phyloP scores from a whole-genome alignment of 305 asterid species.

The Coffea humblotiana region DNA sequence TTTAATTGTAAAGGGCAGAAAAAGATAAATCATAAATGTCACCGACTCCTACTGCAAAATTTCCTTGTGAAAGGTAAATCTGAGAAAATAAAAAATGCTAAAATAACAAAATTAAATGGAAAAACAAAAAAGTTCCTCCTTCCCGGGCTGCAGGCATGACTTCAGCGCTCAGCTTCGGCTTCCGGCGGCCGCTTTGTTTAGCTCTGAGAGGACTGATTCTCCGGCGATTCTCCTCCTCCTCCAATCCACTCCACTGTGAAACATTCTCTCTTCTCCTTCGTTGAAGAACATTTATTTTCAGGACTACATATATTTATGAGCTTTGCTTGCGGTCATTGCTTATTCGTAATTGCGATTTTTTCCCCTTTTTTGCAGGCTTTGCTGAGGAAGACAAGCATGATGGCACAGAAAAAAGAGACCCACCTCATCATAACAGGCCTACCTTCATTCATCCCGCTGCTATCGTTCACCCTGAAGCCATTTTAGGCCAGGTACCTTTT shows the following conservation, averaged over 20 bases:
- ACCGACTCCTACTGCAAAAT: too few relatives aligned
- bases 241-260: conserved; percentile 42
- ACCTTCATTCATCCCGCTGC: conserved; percentile 67
- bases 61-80: too few relatives aligned
- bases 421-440: not conserved
- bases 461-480: conserved; percentile 66
- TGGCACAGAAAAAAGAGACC: conserved; percentile 19
- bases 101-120: too few relatives aligned
- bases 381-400: conserved; percentile 41
- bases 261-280: conserved; percentile 10
- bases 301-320: not conserved
- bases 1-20: too few relatives aligned
- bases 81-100: too few relatives aligned
- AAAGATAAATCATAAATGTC: too few relatives aligned
- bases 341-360: not conserved
- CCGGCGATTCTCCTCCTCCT: conserved; percentile 46
- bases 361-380: conserved; percentile 34
- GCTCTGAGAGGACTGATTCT: conserved; percentile 32
- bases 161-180: conserved; percentile 16
- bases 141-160: not conserved
- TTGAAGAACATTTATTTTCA: not conserved
- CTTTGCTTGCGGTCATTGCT: not conserved
- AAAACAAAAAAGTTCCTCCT: not conserved
- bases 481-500: conserved; percentile 62
- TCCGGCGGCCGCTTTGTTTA: conserved; percentile 31